Conservation (phyloP, 2,329 filamentous ascomycete genomes). For the Aspergillus glaucus region DNA sequence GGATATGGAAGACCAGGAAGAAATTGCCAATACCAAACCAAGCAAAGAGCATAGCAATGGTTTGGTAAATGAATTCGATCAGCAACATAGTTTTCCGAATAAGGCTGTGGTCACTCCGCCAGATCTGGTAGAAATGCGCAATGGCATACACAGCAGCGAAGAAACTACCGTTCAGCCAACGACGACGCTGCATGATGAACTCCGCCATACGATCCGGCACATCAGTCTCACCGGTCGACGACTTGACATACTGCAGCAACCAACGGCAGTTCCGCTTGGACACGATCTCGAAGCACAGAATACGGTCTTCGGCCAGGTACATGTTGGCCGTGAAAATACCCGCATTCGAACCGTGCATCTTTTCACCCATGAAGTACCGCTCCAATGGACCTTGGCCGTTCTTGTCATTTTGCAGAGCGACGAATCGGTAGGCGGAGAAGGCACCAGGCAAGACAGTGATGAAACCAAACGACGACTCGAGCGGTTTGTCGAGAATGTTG, state of each 20-base stretch:
- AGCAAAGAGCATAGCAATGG: slow-evolving; percentile 91
- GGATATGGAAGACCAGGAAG: slow-evolving; percentile 96
- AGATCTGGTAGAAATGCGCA: slow-evolving; percentile 92
- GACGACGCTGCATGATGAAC: slow-evolving; percentile 87
- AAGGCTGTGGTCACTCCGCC: slow-evolving; percentile 83
- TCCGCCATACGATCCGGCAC: slow-evolving; percentile 92
- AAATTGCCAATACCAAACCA: slow-evolving; percentile 99
- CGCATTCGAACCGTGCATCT: slow-evolving; percentile 84
- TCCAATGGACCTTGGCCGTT: slow-evolving; percentile 85
- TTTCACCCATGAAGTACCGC: slow-evolving; percentile 96
- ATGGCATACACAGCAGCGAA: slow-evolving; percentile 95
- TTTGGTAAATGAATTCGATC: slow-evolving; percentile 90
- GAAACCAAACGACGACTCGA: slow-evolving; percentile 96
- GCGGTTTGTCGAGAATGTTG: slow-evolving; percentile 95
- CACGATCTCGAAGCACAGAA: slow-evolving; percentile 67
- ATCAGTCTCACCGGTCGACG: slow-evolving; percentile 91
- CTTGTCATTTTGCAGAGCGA: slow-evolving; percentile 95
- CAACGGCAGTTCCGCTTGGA: slow-evolving; percentile 96
- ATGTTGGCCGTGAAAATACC: slow-evolving; percentile 94
- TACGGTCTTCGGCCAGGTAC: slow-evolving; percentile 48
- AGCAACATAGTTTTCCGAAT: slow-evolving; percentile 84
- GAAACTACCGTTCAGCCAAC: slow-evolving; percentile 97
- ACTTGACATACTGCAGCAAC: slow-evolving; percentile 98
- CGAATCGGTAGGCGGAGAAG: slow-evolving; percentile 95
- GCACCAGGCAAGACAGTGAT: slow-evolving; percentile 94